Percentiles rank a stretch among this genome's conserved stretches.
These are phyloP conservation scores for Pisolithus marmoratus DNA, from an alignment of 768 basidiomycete genomes.

Conservation along the genomic window DNA sequence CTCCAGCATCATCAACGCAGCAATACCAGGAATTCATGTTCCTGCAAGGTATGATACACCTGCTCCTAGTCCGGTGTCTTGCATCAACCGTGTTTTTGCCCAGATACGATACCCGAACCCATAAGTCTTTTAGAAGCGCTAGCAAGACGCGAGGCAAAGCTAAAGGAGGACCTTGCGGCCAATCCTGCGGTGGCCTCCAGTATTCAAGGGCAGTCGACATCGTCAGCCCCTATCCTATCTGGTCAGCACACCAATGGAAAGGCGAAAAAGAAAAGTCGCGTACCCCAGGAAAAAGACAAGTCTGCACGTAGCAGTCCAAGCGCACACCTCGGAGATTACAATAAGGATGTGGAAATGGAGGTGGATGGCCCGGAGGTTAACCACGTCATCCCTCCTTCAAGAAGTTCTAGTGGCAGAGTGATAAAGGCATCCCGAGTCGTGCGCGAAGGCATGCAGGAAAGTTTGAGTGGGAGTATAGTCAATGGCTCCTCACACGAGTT, in stretches of 20 bases:
- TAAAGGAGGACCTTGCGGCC: slow-evolving; percentile 52
- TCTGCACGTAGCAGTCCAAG: slow-evolving; percentile 24
- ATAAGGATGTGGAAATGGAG: slow-evolving; percentile 12
- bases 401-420: slow-evolving; percentile 26
- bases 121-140: slow-evolving; percentile 58
- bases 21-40: slow-evolving; percentile 69
- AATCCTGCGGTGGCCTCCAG: slow-evolving; percentile 46
- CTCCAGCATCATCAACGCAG: slow-evolving; percentile 50
- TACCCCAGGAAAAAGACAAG: slow-evolving; percentile 30
- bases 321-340: slow-evolving; percentile 18
- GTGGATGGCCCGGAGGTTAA: slow-evolving; percentile 15
- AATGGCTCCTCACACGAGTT: slow-evolving; percentile 18
- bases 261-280: slow-evolving; percentile 34
- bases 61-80: background rate
- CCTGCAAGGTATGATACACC: slow-evolving; percentile 46
- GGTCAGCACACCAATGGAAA: slow-evolving; percentile 26
- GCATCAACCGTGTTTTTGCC: slow-evolving; percentile 3
- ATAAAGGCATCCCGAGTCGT: slow-evolving; percentile 26
- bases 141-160: slow-evolving; percentile 44
- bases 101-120: slow-evolving; percentile 66
- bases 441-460: slow-evolving; percentile 22
- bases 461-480: slow-evolving; percentile 10
- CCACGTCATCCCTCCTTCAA: slow-evolving; percentile 16
- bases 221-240: slow-evolving; percentile 18
- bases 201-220: slow-evolving; percentile 18